Conservation (phyloP, 495 filamentous ascomycete species). For the Podospora bellae-mahoneyi region DNA sequence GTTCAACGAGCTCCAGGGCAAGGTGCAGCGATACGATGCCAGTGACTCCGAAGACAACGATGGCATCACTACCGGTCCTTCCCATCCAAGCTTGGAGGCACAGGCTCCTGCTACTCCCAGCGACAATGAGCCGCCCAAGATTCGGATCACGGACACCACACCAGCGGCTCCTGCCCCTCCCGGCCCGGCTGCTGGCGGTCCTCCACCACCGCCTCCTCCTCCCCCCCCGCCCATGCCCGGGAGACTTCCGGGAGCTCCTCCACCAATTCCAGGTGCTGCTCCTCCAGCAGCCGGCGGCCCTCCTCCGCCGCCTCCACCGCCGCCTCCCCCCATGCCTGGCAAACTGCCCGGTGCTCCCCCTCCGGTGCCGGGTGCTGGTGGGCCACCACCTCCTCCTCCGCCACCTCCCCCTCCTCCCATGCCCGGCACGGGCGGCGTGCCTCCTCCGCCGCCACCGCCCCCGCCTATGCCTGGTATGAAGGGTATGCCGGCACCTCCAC, state of each 20-base stretch:
- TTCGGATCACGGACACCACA: conserved; percentile 41
- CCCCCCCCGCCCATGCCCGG: conserved; percentile 46
- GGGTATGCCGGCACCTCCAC: conserved; percentile 41
- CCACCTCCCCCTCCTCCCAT: conserved; percentile 43
- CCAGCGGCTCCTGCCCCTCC: conserved; percentile 46
- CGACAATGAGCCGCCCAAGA: conserved; percentile 54
- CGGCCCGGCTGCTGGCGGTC: conserved; percentile 21
- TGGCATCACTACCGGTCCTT: conserved; percentile 72
- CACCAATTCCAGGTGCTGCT: conserved; percentile 22
- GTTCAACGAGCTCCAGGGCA: conserved; percentile 75
- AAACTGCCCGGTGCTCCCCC: conserved; percentile 46
- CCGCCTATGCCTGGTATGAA: conserved; percentile 46
- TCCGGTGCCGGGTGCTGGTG: conserved; percentile 32
- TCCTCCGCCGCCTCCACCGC: conserved; percentile 15
- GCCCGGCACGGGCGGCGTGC: conserved; percentile 32
- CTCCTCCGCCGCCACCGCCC: conserved; percentile 34
- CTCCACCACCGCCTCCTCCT: conserved; percentile 34
- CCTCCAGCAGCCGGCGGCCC: neutral
- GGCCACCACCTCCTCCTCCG: conserved; percentile 39
- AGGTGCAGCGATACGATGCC: conserved; percentile 67
- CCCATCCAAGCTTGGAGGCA: conserved; percentile 72
- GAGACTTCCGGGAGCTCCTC: conserved; percentile 35
- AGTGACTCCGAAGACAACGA: conserved; percentile 70
- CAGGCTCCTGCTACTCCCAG: conserved; percentile 66
- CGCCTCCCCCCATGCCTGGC: conserved; percentile 46